phyloP scores from a whole-genome alignment of 768 basidiomycete species.

The Lactifluus hygrophoroides region DNA sequence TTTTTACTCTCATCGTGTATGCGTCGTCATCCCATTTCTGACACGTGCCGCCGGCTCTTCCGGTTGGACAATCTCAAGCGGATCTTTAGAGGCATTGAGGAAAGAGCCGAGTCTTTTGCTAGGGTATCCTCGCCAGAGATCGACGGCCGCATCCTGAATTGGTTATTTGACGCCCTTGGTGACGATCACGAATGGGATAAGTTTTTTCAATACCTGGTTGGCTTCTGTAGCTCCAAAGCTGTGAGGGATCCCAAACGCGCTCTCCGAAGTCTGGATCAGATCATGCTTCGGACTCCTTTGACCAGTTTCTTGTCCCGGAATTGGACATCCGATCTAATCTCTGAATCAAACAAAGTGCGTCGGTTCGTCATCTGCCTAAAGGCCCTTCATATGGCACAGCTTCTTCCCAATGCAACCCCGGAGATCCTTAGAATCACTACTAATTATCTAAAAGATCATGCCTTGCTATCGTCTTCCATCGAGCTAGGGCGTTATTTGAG shows the following conservation, averaged over 20 bases:
- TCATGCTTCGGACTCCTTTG: background rate
- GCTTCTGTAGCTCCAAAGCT: background rate
- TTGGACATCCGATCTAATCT: background rate
- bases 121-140: background rate
- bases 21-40: too few relatives aligned
- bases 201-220: background rate
- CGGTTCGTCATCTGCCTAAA: background rate
- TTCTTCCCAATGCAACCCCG: background rate
- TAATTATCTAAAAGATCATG: background rate
- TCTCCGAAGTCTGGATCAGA: background rate
- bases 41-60: too few relatives aligned
- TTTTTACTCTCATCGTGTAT: too few relatives aligned
- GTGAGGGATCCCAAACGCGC: accelerated
- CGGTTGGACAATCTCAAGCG: background rate
- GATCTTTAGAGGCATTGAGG: background rate
- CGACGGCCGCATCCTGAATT: background rate
- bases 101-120: background rate
- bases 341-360: background rate
- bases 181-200: background rate
- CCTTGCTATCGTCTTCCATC: background rate
- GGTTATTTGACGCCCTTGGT: background rate
- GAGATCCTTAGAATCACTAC: background rate
- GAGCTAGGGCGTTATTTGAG: background rate
- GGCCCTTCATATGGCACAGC: background rate
- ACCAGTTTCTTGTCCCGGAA: background rate